These are phyloP conservation scores for Grammothele lineata DNA, from an alignment of 768 basidiomycete species.

Conservation along the genomic window DNA sequence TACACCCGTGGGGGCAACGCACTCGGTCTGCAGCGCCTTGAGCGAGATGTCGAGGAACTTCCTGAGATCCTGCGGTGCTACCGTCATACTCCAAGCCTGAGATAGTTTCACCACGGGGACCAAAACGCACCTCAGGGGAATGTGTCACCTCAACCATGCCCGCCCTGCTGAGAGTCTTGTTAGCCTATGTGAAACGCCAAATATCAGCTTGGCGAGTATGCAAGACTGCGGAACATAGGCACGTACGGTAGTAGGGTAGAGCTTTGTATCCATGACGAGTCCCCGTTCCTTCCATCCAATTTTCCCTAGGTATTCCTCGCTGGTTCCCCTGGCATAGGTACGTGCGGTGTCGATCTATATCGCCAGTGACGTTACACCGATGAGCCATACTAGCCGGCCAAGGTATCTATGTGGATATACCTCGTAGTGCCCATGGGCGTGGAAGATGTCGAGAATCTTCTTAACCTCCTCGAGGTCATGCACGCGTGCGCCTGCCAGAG, in stretches of 20 bases:
- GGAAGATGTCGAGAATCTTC: conserved; percentile 50
- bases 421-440: conserved; percentile 53
- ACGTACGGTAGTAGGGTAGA: conserved; percentile 37
- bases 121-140: conserved; percentile 19
- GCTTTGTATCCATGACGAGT: conserved; percentile 56
- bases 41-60: conserved; percentile 31
- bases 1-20: not conserved
- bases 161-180: no score
- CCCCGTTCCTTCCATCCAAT: conserved; percentile 45
- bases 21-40: conserved; percentile 48
- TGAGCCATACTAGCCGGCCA: no score
- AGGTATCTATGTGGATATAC: conserved; percentile 14
- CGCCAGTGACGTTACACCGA: no score
- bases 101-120: no score
- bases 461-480: conserved; percentile 45
- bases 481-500: conserved; percentile 36
- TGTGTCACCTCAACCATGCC: no score
- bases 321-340: conserved; percentile 24
- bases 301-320: conserved; percentile 39
- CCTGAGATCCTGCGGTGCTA: conserved; percentile 30
- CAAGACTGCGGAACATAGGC: no score
- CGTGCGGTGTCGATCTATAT: conserved; percentile 24
- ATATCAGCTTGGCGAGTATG: no score
- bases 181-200: no score
- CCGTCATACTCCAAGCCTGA: no score